Percentiles rank a stretch among this genome's conserved stretches.
Conservation (phyloP, 345 rosid genomes). For the Lumnitzera littorea region DNA sequence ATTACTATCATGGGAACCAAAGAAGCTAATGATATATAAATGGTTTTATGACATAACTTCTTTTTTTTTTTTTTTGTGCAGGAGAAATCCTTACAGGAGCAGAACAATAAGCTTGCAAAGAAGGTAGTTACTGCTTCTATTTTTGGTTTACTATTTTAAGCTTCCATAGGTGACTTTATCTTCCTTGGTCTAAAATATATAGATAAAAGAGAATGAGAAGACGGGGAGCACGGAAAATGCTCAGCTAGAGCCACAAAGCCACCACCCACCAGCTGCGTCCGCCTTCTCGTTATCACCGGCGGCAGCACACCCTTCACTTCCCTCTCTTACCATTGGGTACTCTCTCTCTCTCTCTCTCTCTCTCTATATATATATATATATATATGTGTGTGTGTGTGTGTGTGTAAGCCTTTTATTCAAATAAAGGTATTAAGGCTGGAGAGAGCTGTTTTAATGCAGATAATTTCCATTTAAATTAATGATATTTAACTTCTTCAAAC, state of each 20-base stretch:
- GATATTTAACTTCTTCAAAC: no score
- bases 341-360: background rate
- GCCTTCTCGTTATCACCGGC: slow-evolving; percentile 19
- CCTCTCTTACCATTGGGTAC: slow-evolving; percentile 45
- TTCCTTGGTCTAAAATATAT: background rate
- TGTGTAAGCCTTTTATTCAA: background rate
- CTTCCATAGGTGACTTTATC: background rate
- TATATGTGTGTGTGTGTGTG: no score
- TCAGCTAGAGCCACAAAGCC: slow-evolving; percentile 18
- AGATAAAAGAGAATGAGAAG: slow-evolving; percentile 37
- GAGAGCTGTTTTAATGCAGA: no score
- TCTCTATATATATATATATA: no score
- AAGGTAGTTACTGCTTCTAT: slow-evolving; percentile 30
- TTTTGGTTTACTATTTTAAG: background rate
- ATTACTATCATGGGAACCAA: no score
- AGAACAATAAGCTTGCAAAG: slow-evolving; percentile 43
- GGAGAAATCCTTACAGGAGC: slow-evolving; percentile 51
- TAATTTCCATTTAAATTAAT: no score
- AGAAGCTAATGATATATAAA: background rate
- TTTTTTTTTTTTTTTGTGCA: slow-evolving; percentile 9
- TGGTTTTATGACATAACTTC: background rate
- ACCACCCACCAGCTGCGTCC: slow-evolving; percentile 18
- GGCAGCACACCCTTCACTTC: slow-evolving; percentile 13
- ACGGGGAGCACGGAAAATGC: slow-evolving; percentile 10
- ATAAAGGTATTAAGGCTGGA: no score